These are phyloP conservation scores for Effrenium voratum DNA, from an alignment of 73 alveolate species.

Conservation along the genomic window DNA sequence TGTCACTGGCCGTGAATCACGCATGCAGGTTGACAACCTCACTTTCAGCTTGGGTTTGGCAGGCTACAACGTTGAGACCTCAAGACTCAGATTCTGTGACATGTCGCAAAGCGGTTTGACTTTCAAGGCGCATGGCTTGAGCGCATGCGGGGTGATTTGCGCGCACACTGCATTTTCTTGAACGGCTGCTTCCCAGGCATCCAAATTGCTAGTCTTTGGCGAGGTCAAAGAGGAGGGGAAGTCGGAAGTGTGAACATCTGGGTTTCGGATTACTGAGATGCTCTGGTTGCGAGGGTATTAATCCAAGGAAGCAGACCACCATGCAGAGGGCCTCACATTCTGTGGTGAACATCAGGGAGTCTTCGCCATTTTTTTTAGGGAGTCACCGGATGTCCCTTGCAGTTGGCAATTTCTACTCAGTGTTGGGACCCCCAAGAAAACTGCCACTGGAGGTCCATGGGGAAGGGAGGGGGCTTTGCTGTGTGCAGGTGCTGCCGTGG, in stretches of 20 bases:
- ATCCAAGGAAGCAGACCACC: neutral
- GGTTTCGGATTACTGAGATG: neutral
- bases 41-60: conserved; percentile 56
- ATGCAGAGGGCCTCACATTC: neutral
- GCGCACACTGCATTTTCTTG: neutral
- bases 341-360: neutral
- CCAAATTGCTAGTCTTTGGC: conserved; percentile 40
- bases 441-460: no score
- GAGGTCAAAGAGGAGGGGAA: conserved; percentile 1
- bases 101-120: neutral
- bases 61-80: conserved; percentile 42
- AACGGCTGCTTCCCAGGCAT: neutral
- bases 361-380: neutral
- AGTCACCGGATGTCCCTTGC: neutral
- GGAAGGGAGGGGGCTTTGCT: no score
- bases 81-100: neutral
- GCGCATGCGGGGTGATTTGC: neutral
- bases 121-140: neutral
- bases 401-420: no score
- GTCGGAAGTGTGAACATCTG: neutral
- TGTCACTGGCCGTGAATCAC: no score
- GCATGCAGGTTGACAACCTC: conserved; percentile 76
- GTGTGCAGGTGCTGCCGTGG: no score
- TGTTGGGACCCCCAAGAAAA: no score
- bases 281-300: neutral